These are phyloP conservation scores for Amanita rimosa DNA, from an alignment of 768 basidiomycete genomes.

Conservation along the genomic window DNA sequence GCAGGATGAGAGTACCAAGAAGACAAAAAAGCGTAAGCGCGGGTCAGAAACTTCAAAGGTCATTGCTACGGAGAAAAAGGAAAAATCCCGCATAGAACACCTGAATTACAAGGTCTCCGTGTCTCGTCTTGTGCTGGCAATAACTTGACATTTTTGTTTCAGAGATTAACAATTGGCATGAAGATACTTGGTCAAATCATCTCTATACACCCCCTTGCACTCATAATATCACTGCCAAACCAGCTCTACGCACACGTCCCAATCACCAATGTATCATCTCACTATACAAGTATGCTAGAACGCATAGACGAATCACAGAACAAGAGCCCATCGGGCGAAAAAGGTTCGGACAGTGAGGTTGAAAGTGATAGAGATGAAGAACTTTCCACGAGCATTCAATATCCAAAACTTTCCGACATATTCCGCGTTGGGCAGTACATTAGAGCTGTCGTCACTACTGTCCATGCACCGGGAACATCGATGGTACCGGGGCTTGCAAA, in stretches of 20 bases:
- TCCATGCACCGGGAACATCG: constrained; percentile 57
- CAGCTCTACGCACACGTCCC: constrained; percentile 91
- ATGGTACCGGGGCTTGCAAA: constrained; percentile 47
- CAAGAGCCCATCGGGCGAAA: constrained; percentile 28
- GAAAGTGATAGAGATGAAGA: constrained; percentile 36
- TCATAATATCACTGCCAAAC: constrained; percentile 91
- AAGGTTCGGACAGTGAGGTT: constrained; percentile 21
- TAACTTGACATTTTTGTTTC: constrained; percentile 3
- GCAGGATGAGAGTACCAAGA: constrained; percentile 29
- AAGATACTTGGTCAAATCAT: constrained; percentile 83
- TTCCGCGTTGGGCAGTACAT: constrained; percentile 84
- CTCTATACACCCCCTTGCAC: constrained; percentile 76
- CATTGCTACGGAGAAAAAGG: constrained; percentile 32
- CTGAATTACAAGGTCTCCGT: constrained; percentile 78
- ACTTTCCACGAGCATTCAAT: constrained; percentile 18
- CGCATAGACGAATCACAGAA: constrained; percentile 43
- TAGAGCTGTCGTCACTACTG: constrained; percentile 59
- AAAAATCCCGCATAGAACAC: constrained; percentile 72
- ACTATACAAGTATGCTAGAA: constrained; percentile 66
- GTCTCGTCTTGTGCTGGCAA: background rate
- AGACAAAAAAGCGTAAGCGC: constrained; percentile 33
- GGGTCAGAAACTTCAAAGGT: constrained; percentile 30
- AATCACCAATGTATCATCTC: constrained; percentile 81
- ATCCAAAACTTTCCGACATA: constrained; percentile 62
- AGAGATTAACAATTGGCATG: constrained; percentile 79